Base-by-base conservation (phyloP, 225 moss, liverwort and hornwort species). In the Asterella californica region DNA sequence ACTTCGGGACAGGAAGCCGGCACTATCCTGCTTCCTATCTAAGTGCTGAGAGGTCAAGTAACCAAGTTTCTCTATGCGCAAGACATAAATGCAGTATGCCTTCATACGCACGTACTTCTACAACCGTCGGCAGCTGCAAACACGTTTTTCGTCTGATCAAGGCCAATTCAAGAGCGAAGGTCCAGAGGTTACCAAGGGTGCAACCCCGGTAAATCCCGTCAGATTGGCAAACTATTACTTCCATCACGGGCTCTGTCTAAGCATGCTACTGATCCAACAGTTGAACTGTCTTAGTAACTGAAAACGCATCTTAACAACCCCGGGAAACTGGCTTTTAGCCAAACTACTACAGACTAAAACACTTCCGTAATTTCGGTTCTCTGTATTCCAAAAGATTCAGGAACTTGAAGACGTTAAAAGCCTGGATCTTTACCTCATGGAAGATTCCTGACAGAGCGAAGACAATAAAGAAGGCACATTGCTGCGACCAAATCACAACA, bases 361-460 rank as follows among this genome's bases (percentile, higher is more conserved):
- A 25, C 1, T 25, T 27, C 5, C 3, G 25, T 27, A 0, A 17
- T 25, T 6, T 27, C 7, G 9, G 0, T 71, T 9, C 15, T 71
- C 24, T 47, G 36, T 36, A n/a, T 25, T 25, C 14, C n/a, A 47
- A 10, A 19, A 5, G 8, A 25, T 24, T 9, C 24, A 45, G 25
- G 11, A 47, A 71, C 1, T 47, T 27, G 10, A 11, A 21, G n/a
- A 47, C 10, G 1, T 10, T 46, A 0, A 71, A 25, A 10, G 5
- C 4, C 27, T 33, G 53, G 29, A 32, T 52, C 30, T 24, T n/a
- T 89, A 99, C 97, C 99, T 99, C 99, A 55, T 95, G 95, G 83
- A 99, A 99, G 65, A 99, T 82, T 81, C 86, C 99, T 14, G 99
- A 99, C 65, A 95, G 85, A 48, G 83, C 90, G 79, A 99, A 99